Conservation (phyloP, 176 grass and related monocot species). For the Oryza glumipatula region DNA sequence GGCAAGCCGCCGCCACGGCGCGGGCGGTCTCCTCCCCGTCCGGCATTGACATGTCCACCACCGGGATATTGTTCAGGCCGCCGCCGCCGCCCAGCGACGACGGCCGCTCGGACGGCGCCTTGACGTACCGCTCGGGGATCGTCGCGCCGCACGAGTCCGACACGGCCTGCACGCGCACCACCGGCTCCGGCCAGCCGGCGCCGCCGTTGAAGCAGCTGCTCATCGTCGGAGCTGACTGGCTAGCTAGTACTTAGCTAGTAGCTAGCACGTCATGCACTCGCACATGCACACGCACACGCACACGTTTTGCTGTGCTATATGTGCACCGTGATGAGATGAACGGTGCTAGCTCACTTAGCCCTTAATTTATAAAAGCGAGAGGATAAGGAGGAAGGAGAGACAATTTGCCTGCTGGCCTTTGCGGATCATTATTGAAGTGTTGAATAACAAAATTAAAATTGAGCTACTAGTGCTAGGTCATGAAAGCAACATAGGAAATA, state of each 20-base stretch:
- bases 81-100: background rate
- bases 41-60: constrained; percentile 64
- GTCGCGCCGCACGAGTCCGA: constrained; percentile 53
- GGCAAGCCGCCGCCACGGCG: constrained; percentile 59
- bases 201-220: constrained; percentile 62
- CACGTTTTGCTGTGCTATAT: constrained; percentile 22
- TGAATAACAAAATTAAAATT: constrained; percentile 33
- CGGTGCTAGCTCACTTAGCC: constrained; percentile 8
- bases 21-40: constrained; percentile 31
- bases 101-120: constrained; percentile 58
- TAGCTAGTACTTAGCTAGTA: background rate
- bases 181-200: constrained; percentile 77
- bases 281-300: background rate
- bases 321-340: constrained; percentile 18
- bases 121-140: constrained; percentile 75
- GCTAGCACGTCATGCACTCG: background rate
- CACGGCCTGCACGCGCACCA: constrained; percentile 74
- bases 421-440: constrained; percentile 43
- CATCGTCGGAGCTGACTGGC: constrained; percentile 8
- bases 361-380: constrained; percentile 41
- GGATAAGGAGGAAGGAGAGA: constrained; percentile 49
- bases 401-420: background rate
- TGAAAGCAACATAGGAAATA: constrained; percentile 50
- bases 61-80: constrained; percentile 50
- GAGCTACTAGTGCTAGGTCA: constrained; percentile 39